Conservation (phyloP, 106 monocot species). For the Dioscorea zingiberensis region DNA sequence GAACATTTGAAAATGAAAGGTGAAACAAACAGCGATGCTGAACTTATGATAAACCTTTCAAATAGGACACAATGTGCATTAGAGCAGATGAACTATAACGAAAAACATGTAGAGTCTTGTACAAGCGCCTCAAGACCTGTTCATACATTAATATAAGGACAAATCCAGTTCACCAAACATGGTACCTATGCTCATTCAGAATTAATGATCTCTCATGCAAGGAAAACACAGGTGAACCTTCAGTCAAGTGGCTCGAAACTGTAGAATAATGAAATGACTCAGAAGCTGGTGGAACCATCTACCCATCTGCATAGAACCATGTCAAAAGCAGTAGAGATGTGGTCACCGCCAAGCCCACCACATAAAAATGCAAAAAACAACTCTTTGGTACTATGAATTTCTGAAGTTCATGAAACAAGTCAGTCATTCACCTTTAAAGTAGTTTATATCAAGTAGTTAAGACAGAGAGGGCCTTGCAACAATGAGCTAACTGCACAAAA, state of each 20-base stretch:
- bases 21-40: not conserved
- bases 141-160: slow-evolving; percentile 69
- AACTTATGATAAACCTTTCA: slow-evolving; percentile 74
- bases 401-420: slow-evolving; percentile 19
- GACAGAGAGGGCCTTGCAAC: not conserved
- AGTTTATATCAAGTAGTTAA: not conserved
- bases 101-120: slow-evolving; percentile 67
- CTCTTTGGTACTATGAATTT: slow-evolving; percentile 58
- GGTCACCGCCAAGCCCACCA: slow-evolving; percentile 34
- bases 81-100: slow-evolving; percentile 54
- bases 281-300: slow-evolving; percentile 28
- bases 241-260: slow-evolving; percentile 38
- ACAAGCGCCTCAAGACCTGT: slow-evolving; percentile 63
- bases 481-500: not conserved
- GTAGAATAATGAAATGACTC: slow-evolving; percentile 22
- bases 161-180: slow-evolving; percentile 55
- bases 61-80: slow-evolving; percentile 68
- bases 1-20: too few species aligned
- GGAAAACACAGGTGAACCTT: slow-evolving; percentile 33
- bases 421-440: not conserved
- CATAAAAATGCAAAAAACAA: slow-evolving; percentile 66
- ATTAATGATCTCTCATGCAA: slow-evolving; percentile 11
- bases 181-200: slow-evolving; percentile 10
- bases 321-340: slow-evolving; percentile 23
- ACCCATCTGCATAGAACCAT: slow-evolving; percentile 53